Conservation (phyloP, 2,329 filamentous ascomycete genomes). For the Hirsutella minnesotensis region DNA sequence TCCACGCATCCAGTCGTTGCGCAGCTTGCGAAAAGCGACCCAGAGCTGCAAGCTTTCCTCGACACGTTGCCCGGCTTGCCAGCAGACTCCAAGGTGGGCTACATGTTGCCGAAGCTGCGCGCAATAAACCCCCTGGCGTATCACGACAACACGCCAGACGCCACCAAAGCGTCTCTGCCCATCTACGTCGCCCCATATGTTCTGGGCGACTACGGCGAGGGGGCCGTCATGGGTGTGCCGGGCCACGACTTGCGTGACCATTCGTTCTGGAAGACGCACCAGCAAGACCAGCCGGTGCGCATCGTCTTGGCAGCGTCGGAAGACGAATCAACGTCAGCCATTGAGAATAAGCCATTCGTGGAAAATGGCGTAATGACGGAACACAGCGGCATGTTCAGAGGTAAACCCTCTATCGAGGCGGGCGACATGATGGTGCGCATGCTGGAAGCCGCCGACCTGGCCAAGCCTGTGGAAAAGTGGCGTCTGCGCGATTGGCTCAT, state of each 20-base stretch:
- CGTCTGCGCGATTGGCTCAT: slow-evolving; percentile 81
- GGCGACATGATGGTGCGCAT: slow-evolving; percentile 46
- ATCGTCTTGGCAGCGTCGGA: slow-evolving; percentile 47
- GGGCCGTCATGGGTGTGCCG: slow-evolving; percentile 85
- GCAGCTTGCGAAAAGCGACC: slow-evolving; percentile 45
- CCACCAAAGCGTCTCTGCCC: slow-evolving; percentile 47
- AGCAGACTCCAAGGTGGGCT: slow-evolving; percentile 52
- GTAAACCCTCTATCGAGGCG: slow-evolving; percentile 50
- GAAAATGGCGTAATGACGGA: slow-evolving; percentile 57
- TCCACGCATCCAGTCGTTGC: slow-evolving; percentile 59
- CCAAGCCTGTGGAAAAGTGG: slow-evolving; percentile 59
- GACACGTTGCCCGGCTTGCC: slow-evolving; percentile 45
- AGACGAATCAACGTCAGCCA: slow-evolving; percentile 30
- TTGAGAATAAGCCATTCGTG: slow-evolving; percentile 43
- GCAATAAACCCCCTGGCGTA: slow-evolving; percentile 56
- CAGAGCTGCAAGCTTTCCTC: slow-evolving; percentile 55
- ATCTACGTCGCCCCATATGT: slow-evolving; percentile 80
- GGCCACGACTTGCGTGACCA: slow-evolving; percentile 72
- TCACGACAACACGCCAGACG: slow-evolving; percentile 35
- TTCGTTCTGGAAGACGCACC: slow-evolving; percentile 68
- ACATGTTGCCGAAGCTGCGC: slow-evolving; percentile 47
- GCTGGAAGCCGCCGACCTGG: slow-evolving; percentile 44
- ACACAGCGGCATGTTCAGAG: slow-evolving; percentile 52
- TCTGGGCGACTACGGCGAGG: slow-evolving; percentile 72
- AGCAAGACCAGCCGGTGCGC: slow-evolving; percentile 45